Base-by-base conservation (phyloP, 2,329 filamentous ascomycete genomes). In the Lachnellula arida region DNA sequence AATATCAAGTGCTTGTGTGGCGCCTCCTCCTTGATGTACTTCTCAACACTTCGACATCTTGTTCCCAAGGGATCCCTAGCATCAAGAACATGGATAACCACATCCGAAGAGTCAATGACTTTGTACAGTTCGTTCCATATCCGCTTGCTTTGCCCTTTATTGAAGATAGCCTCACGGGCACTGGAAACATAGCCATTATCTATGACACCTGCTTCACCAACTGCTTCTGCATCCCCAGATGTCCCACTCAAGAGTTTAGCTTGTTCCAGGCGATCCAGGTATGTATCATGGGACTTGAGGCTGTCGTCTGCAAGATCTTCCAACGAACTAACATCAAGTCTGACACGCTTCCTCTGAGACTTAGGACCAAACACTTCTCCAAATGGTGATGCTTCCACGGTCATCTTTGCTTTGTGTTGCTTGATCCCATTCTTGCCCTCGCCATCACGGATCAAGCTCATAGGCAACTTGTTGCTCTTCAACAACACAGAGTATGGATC, bases 61-160 rank as follows among this genome's bases (percentile, higher is more conserved):
- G 94, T 97, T 35, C 94, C 94, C 11, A 93, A 75, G 3, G 91
- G 92, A 72, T 96, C 91, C 73, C 91, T 81, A 42, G 92, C 91
- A 72, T 97, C 93, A 1, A 96, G 76, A 14, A 96, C 89, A 68
- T 97, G 94, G n/a, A 99, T 87, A 46, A 99, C 85, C 37, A 99
- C 93, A 73, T 99, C 94, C 9, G 89, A 94, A 3, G 91, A 95
- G 74, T 97, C 93, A 59, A 97, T 94, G 67, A 94, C 91, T 75
- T 96, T 95, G 79, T 94, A 86, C 7, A 97, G 76, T 71, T 99
- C 93, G 74, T 97, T 97, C 92, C 91, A 96, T 65, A 96, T 96
- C 63, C 94, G 82, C 75, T 96, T 96, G 68, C 87, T 93, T 72
- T 96, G 92, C 17, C 94, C 94, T 75, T 97, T 97, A 65, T 82